phyloP scores from a whole-genome alignment of 78 protist genomes.

The Salpingoeca rosetta region DNA sequence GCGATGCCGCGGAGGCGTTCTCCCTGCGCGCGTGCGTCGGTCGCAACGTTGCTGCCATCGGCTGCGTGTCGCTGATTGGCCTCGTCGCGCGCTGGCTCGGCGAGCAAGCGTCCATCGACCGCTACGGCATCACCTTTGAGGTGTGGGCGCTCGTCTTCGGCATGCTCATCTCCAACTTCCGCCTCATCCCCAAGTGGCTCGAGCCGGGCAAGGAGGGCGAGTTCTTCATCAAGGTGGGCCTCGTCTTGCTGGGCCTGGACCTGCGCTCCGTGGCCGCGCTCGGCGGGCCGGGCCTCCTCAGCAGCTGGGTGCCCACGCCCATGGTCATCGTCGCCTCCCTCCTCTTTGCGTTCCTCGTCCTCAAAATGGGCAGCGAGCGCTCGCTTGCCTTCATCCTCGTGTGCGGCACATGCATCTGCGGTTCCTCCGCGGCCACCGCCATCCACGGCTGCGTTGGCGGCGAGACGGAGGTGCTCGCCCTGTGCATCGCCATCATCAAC shows the following conservation, averaged over 20 bases:
- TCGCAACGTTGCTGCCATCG: not conserved
- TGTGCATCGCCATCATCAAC: not conserved
- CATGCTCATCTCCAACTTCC: not conserved
- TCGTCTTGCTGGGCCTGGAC: not conserved
- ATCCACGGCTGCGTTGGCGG: not conserved
- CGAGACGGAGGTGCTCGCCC: not conserved
- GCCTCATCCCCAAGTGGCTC: not conserved
- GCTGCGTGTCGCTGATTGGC: not conserved
- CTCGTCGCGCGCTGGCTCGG: not conserved
- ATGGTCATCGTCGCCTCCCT: not conserved
- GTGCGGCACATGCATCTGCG: constrained; percentile 1
- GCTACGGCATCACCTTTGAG: not conserved
- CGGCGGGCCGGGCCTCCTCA: not conserved
- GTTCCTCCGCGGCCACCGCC: not conserved
- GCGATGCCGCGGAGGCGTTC: not conserved
- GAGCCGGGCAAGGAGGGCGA: not conserved
- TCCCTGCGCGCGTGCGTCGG: not conserved
- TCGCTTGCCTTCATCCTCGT: not conserved
- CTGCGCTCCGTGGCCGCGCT: not conserved
- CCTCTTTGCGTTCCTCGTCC: not conserved
- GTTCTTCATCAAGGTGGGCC: not conserved
- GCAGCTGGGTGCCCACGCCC: not conserved
- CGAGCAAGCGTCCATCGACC: not conserved
- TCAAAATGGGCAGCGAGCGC: not conserved
- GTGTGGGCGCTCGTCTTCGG: not conserved